phyloP scores from a whole-genome alignment of 1,284 basidiomycete species.

The Porogramme epimiltina region DNA sequence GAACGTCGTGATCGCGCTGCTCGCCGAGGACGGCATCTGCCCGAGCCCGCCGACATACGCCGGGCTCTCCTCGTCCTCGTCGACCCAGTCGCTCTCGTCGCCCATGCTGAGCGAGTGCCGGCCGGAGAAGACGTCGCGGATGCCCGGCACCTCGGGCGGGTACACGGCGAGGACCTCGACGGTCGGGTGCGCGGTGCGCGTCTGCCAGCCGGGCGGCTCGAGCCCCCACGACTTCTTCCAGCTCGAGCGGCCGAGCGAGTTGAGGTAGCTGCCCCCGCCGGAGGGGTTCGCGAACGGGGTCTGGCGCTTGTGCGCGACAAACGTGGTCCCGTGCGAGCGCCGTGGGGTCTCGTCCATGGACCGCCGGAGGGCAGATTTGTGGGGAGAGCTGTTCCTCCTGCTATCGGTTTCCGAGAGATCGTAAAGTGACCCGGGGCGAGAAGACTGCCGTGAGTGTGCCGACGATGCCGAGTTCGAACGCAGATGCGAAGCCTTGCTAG shows the following conservation, averaged over 20 bases:
- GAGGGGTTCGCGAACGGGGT: conserved; percentile 65
- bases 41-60: conserved; percentile 79
- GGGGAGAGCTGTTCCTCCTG: conserved; percentile 54
- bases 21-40: conserved; percentile 55
- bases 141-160: conserved; percentile 50
- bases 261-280: conserved; percentile 39
- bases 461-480: conserved; percentile 77
- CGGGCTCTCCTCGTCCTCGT: conserved; percentile 77
- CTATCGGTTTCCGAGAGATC: conserved; percentile 71
- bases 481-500: conserved; percentile 47
- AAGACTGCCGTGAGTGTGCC: conserved; percentile 68
- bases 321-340: conserved; percentile 49
- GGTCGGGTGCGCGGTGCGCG: conserved; percentile 65
- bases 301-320: conserved; percentile 75
- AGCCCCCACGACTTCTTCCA: conserved; percentile 88
- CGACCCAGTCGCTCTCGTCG: conserved; percentile 83
- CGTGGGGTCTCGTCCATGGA: conserved; percentile 56
- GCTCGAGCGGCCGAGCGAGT: conserved; percentile 64
- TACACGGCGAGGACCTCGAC: conserved; percentile 73
- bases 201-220: conserved; percentile 83
- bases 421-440: conserved; percentile 73
- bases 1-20: conserved; percentile 21
- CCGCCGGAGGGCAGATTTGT: conserved; percentile 41
- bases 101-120: conserved; percentile 59
- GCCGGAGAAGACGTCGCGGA: conserved; percentile 78